Evolutionary conservation across 2,329 filamentous ascomycete species (phyloP), one percentile per base, ranked within the genome.

Genomic region (Aspergillus glaucus): DNA sequence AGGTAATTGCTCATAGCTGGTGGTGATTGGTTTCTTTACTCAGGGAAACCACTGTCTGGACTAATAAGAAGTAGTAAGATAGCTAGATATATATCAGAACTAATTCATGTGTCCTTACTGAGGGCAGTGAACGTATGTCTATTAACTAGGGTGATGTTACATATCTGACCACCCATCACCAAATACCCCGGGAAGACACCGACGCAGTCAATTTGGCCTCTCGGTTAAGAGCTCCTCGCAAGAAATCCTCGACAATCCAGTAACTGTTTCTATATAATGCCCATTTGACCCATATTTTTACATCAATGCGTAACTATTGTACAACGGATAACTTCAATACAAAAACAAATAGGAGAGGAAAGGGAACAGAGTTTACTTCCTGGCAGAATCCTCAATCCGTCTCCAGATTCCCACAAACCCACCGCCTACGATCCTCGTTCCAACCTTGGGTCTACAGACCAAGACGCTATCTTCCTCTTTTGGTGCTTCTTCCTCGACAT

Each of bases 361-460:
- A 19, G 37, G 12, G 19, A 19, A 19, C 15, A 21, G 10, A 3
- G 15, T 21, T 40, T 21, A 40, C 37, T 22, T 19, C 9, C 15
- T 12, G 10, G 37, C 10, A 3, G 28, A 50, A 55, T 67, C 62
- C 54, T 69, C 68, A 15, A 69, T 71, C 46, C 69, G 71, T 48
- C 67, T 68, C 70, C 71, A 79, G 28, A 79, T 56, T 2, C 71
- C 77, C 44, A 79, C 62, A 54, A 80, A 79, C 2, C 76, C 77
- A 40, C 77, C 77, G 10, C 75, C 77, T 6, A 69, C 61, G 37
- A 75, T 68, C 44, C 67, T 64, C 7, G 67, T 54, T 7, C 76
- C 76, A 46, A 77, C 75, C 53, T 75, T 77, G 2, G 77, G 77
- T 47, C 77, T 68, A 52, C 77, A 79, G n/a, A 80, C 66, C 55